Evolutionary conservation across 495 filamentous ascomycete species (phyloP).

Genomic region (Friedmanniomyces simplex): DNA sequence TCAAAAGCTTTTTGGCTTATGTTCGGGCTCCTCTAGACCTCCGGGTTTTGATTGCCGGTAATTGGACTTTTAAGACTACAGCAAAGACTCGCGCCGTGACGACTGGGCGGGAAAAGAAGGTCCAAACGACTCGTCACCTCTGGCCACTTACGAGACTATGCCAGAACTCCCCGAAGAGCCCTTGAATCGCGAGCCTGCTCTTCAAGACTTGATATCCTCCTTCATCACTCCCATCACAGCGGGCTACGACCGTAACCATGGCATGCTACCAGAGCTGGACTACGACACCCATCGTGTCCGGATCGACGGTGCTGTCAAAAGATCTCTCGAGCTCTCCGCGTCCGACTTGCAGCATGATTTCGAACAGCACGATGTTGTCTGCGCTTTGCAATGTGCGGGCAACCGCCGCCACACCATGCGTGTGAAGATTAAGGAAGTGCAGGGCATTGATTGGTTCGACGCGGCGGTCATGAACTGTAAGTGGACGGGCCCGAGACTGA

Average conservation of each 20-base stretch:
- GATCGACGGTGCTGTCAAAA: slow-evolving; percentile 35
- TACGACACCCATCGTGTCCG: slow-evolving; percentile 34
- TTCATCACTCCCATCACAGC: slow-evolving; percentile 34
- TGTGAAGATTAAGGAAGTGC: slow-evolving; percentile 45
- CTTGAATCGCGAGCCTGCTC: slow-evolving; percentile 20
- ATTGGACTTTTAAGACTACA: no score
- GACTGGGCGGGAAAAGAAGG: no score
- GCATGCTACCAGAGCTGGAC: slow-evolving; percentile 34
- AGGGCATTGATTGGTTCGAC: slow-evolving; percentile 54
- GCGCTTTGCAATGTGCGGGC: slow-evolving; percentile 52
- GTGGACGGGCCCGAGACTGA: slow-evolving; percentile 46
- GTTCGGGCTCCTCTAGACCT: no score
- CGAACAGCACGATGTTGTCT: slow-evolving; percentile 43
- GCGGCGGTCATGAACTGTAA: slow-evolving; percentile 54
- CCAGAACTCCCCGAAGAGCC: slow-evolving; percentile 20
- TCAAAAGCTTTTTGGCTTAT: no score
- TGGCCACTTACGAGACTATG: no score
- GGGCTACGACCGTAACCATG: slow-evolving; percentile 45
- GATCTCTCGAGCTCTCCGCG: slow-evolving; percentile 28
- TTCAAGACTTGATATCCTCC: slow-evolving; percentile 13
- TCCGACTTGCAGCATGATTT: slow-evolving; percentile 37
- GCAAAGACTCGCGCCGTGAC: no score
- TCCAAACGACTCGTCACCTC: no score
- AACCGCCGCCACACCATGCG: slow-evolving; percentile 58
- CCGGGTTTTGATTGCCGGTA: no score